phyloP scores from a whole-genome alignment of 495 filamentous ascomycete species.

The Penicillium ucsense region DNA sequence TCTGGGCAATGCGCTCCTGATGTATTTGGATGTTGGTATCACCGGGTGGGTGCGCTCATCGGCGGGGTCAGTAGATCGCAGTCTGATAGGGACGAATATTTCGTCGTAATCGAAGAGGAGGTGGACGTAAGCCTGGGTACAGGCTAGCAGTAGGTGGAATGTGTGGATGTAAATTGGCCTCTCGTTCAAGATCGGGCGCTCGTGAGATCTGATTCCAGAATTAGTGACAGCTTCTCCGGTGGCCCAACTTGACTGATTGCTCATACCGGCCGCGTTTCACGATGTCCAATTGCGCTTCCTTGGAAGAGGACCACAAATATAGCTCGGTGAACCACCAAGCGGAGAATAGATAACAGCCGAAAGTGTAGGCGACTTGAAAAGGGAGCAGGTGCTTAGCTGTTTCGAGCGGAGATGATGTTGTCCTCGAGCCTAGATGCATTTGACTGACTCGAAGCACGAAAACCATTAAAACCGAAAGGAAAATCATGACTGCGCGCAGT shows the following conservation, averaged over 20 bases:
- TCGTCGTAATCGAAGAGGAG: slow-evolving; percentile 66
- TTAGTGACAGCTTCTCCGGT: slow-evolving; percentile 4
- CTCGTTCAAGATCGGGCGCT: slow-evolving; percentile 79
- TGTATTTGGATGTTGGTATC: slow-evolving; percentile 22
- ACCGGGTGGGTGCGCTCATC: slow-evolving; percentile 30
- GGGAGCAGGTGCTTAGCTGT: slow-evolving; percentile 49
- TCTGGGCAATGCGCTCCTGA: slow-evolving; percentile 17
- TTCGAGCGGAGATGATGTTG: slow-evolving; percentile 54
- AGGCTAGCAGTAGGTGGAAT: slow-evolving; percentile 55
- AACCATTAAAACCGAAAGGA: slow-evolving; percentile 55
- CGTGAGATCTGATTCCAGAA: slow-evolving; percentile 37
- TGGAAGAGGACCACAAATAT: slow-evolving; percentile 67
- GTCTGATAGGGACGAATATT: slow-evolving; percentile 45
- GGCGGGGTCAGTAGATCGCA: slow-evolving; percentile 20
- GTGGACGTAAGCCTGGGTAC: slow-evolving; percentile 60
- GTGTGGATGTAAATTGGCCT: slow-evolving; percentile 70
- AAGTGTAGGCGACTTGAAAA: slow-evolving; percentile 53
- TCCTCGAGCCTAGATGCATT: slow-evolving; percentile 61
- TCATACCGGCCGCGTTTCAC: slow-evolving; percentile 55
- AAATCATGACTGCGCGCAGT: slow-evolving; percentile 60
- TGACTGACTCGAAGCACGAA: slow-evolving; percentile 81
- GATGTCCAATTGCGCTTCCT: slow-evolving; percentile 56
- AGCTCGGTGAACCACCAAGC: slow-evolving; percentile 73
- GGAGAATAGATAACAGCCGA: slow-evolving; percentile 64
- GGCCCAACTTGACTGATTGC: not conserved